Base-by-base conservation (phyloP, 345 rosid genomes). In the Citrus reticulata region DNA sequence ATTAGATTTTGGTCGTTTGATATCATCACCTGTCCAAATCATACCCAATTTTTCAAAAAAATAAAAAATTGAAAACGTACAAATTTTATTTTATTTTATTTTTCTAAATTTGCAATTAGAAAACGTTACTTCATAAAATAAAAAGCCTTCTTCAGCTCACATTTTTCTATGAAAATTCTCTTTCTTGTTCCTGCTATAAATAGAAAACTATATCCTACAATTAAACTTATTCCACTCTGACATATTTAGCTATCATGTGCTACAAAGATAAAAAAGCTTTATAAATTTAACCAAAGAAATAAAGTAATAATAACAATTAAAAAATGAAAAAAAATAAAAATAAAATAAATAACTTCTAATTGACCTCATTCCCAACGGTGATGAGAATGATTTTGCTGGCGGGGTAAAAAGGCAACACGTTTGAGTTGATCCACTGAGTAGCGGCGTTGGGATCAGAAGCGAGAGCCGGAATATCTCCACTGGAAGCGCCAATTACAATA, bases 321-420 rank as follows among this genome's bases (percentile, higher is more conserved):
- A 49, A 20, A 25, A 35, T 17, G 6, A 51, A 34, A 49, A 29
- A n/a, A 13, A 9, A 25, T 25, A 60, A 25, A 0, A 5, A 35
- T 35, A 25, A 25, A 10, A 37, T 11, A 61, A 24, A 25, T 9
- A 29, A 29, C 7, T 7, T 32, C 6, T 54, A 17, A 16, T 32
- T 16, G 8, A 92, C 98, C 96, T 95, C 99, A 78, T 95, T 95
- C 77, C 99, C 98, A 76, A 93, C 91, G 68, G 84, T 95, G 86
- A 93, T 86, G 73, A 95, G 91, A 77, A 82, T 86, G 87, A 95
- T 92, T 19, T 90, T 85, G 88, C 94, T 89, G 35, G 99, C 93
- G 16, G 98, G 99, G 77, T 93, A 92, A 66, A 78, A 94, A 1
- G 95, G 91, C 25, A 92, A 78, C 32, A 94, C 93, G 83, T 95